A percentile compares a stretch with the other conserved stretches of the same genome.
Evolutionary conservation across 352 stramenopile species (phyloP).

Genomic region (Pythium graminicola): DNA sequence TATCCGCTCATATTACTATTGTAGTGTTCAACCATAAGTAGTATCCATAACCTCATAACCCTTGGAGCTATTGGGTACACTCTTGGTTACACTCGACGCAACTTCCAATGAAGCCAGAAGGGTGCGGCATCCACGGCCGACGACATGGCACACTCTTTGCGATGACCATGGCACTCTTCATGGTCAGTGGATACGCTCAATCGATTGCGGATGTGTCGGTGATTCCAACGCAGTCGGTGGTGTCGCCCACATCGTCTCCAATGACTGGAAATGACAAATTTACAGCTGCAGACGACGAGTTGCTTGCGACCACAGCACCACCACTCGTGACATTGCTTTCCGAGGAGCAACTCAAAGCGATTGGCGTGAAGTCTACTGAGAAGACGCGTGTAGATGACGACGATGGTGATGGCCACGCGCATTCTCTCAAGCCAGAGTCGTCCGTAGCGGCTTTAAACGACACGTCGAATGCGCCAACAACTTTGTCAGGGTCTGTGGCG

Average conservation of each 20-base stretch:
- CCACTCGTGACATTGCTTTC: constrained; percentile 18
- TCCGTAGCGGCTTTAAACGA: not conserved
- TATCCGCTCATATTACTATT: too few relatives aligned
- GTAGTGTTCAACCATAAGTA: too few relatives aligned
- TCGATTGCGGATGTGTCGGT: not conserved
- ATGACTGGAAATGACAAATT: constrained; percentile 6
- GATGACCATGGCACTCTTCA: not conserved
- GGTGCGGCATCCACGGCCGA: too few relatives aligned
- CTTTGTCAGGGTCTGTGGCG: constrained; percentile 13
- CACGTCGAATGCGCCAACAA: not conserved
- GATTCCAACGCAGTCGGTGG: constrained; percentile 2
- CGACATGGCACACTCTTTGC: too few relatives aligned
- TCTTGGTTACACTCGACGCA: too few relatives aligned
- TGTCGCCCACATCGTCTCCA: not conserved
- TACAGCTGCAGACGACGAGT: constrained; percentile 15
- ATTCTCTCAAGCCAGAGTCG: not conserved
- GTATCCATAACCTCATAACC: too few relatives aligned
- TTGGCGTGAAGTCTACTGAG: constrained; percentile 20
- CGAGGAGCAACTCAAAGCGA: constrained; percentile 25
- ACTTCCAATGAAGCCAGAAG: too few relatives aligned
- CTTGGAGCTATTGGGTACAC: too few relatives aligned
- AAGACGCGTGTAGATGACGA: not conserved
- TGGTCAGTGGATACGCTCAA: not conserved
- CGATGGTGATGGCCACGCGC: not conserved
- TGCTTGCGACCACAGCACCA: constrained; percentile 8